Evolutionary conservation across 306 rosid species (phyloP).

Genomic region (Ammopiptanthus mongolicus): DNA sequence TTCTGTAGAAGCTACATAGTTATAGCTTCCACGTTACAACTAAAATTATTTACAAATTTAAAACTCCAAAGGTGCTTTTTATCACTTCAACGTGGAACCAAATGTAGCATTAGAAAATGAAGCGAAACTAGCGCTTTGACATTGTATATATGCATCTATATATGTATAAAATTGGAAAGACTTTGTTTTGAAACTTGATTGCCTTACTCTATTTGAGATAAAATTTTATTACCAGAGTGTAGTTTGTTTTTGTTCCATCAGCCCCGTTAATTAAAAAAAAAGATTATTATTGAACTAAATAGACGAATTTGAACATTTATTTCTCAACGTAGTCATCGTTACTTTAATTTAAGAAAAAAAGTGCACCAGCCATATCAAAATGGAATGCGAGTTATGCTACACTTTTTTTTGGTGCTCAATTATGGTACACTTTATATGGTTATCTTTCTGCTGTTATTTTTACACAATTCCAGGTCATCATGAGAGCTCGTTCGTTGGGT

Average conservation of each 20-base stretch:
- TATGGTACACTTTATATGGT: neutral
- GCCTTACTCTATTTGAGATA: neutral
- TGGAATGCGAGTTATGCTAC: slow-evolving; percentile 12
- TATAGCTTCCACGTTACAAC: no score
- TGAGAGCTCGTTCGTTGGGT: neutral
- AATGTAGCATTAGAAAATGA: no score
- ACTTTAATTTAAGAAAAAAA: neutral
- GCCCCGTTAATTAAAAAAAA: neutral
- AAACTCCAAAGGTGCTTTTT: no score
- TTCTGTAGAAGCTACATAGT: no score
- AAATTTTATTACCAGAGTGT: neutral
- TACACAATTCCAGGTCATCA: slow-evolving; percentile 13
- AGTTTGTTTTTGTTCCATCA: no score
- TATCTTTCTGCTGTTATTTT: neutral
- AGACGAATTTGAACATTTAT: neutral
- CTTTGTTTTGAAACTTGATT: neutral
- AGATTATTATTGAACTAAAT: neutral
- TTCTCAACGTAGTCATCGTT: neutral
- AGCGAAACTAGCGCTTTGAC: neutral
- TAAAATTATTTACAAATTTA: no score
- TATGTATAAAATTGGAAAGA: neutral
- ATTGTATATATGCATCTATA: neutral
- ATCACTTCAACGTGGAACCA: no score
- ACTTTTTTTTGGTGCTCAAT: no score
- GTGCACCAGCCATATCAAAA: neutral